phyloP scores from a whole-genome alignment of 1,284 basidiomycete genomes.

The Cutaneotrichosporon curvatum region DNA sequence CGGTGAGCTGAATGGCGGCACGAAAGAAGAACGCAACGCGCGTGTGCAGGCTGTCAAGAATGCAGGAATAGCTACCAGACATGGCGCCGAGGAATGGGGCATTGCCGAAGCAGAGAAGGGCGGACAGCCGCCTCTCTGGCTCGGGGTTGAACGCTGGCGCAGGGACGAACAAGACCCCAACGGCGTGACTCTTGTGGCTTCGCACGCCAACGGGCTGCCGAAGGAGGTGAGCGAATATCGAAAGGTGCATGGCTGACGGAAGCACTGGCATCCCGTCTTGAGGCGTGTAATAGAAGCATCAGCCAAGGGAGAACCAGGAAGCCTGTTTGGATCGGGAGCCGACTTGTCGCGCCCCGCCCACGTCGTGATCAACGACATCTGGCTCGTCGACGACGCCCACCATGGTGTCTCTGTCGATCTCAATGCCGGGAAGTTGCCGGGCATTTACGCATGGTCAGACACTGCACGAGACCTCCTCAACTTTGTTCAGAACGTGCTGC shows the following conservation, averaged over 20 bases:
- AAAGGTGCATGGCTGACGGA: conserved; percentile 39
- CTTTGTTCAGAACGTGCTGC: conserved; percentile 50
- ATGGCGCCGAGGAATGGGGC: conserved; percentile 9
- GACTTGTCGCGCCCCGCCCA: not conserved
- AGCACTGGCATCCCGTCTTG: conserved; percentile 58
- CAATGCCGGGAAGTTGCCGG: conserved; percentile 54
- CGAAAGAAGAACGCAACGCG: conserved; percentile 32
- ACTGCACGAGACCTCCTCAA: conserved; percentile 38
- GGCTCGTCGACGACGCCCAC: conserved; percentile 68
- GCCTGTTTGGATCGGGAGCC: conserved; percentile 2
- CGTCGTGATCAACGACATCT: conserved; percentile 60
- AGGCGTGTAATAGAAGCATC: conserved; percentile 42
- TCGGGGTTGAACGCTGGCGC: conserved; percentile 23
- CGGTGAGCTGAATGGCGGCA: conserved; percentile 7
- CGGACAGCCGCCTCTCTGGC: conserved; percentile 44
- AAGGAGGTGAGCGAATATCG: conserved; percentile 60
- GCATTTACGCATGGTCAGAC: conserved; percentile 38
- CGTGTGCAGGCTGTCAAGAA: conserved; percentile 12
- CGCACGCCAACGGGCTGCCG: conserved; percentile 73
- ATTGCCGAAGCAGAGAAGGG: conserved; percentile 8
- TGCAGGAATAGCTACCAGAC: not conserved
- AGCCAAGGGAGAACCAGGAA: not conserved
- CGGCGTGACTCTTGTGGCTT: conserved; percentile 61
- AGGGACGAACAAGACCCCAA: conserved; percentile 17
- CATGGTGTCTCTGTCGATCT: conserved; percentile 67